Evolutionary conservation across 805 yeast genomes (phyloP), one percentile per base, ranked within the genome.

Genomic region (Ogataea paraovalis): DNA sequence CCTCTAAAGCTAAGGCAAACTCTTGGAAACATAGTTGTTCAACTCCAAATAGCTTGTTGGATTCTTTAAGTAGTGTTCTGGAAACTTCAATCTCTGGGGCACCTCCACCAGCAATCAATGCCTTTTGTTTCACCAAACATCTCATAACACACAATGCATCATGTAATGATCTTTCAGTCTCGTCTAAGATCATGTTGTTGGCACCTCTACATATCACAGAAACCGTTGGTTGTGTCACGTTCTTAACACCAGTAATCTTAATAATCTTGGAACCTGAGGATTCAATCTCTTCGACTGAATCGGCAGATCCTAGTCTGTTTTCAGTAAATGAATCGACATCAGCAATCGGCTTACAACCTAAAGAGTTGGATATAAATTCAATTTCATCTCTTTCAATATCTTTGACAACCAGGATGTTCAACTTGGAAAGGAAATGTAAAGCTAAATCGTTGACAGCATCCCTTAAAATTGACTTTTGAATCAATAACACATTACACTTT

Each of bases 41-140:
- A 10, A 88, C 87, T 43, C 97, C 97, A 18, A 87, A 78, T 55
- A 85, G 73, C 45, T 79, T 71, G 54, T 82, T 76, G 27, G 95
- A 76, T 66, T 89, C 96, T 56, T 80, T 82, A 57, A 78, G 72
- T 55, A 90, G 70, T 13, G 79, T 78, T 53, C 92, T 80, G 10
- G 96, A 81, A 7, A 88, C 83, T 72, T 91, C 97, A 55, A 90
- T 82, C 70, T 90, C 97, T 41, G 98, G 96, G 5, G 99, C 98
- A 60, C 98, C 99, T 54, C 99, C 99, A 59, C 99, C 99, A 13
- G 98, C 97, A 70, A 94, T 90, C 63, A 87, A 73, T 1, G 91
- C 96, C 62, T 79, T 85, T 65, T 87, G 89, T 64, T 89, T 88
- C 23, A 90, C 96, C 47, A 89, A 74, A 70, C 96, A 86, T 65